Evolutionary conservation across 73 alveolate species (phyloP).

Genomic region (Uronychia setigera): DNA sequence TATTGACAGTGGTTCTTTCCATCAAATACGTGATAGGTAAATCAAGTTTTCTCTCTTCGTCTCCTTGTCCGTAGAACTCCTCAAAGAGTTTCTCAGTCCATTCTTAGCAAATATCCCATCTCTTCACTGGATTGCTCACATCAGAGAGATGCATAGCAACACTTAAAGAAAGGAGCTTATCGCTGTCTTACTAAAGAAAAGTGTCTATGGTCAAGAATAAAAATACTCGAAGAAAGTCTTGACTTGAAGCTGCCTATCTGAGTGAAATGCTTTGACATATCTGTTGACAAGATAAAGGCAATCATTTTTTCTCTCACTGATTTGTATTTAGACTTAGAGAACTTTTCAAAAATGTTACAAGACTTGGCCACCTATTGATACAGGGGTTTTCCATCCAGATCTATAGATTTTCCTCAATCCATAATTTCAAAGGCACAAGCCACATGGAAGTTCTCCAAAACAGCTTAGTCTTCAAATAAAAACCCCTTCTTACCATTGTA

Average conservation of each 20-base stretch:
- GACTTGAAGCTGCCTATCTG: slow-evolving; percentile 8
- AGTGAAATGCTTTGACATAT: slow-evolving; percentile 72
- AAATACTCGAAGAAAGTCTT: not conserved
- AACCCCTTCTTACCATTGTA: slow-evolving; percentile 51
- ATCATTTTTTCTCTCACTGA: slow-evolving; percentile 74
- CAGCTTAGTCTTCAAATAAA: slow-evolving; percentile 16
- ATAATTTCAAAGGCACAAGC: slow-evolving; percentile 62
- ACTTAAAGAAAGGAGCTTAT: not conserved
- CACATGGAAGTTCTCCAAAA: slow-evolving; percentile 69
- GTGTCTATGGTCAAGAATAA: not conserved
- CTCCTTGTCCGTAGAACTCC: slow-evolving; percentile 48
- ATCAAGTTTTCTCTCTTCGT: slow-evolving; percentile 16
- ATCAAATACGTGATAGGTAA: slow-evolving; percentile 32
- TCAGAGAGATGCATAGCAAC: slow-evolving; percentile 56
- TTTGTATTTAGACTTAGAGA: slow-evolving; percentile 52
- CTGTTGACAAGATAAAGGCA: slow-evolving; percentile 81
- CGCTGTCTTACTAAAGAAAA: not conserved
- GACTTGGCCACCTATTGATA: not conserved
- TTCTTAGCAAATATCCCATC: slow-evolving; percentile 22
- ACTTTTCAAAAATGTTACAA: slow-evolving; percentile 53
- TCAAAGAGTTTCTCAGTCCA: slow-evolving; percentile 47
- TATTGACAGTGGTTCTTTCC: too few relatives aligned
- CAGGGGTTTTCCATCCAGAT: not conserved
- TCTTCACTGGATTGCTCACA: slow-evolving; percentile 35
- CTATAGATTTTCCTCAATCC: slow-evolving; percentile 40